Evolutionary conservation across 768 basidiomycete genomes (phyloP).

Genomic region (Suillus americanus): DNA sequence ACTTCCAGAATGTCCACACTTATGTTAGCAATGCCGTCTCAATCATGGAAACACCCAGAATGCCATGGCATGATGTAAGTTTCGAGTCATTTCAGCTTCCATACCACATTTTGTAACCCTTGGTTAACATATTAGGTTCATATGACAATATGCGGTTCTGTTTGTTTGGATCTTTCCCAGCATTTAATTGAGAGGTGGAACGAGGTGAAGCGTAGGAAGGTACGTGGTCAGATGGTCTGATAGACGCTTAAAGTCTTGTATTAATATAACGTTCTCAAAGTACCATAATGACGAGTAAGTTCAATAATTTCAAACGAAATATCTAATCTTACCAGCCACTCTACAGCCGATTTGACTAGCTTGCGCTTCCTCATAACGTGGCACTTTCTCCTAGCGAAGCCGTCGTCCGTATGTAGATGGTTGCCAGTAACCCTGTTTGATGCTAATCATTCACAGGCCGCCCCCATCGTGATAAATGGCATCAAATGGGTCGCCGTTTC

Average conservation of each 20-base stretch:
- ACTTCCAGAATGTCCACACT: constrained; percentile 81
- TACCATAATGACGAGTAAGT: constrained; percentile 47
- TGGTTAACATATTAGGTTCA: constrained; percentile 52
- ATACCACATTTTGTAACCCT: constrained; percentile 3
- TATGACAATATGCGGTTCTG: constrained; percentile 79
- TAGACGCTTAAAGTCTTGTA: background rate
- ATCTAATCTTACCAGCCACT: constrained; percentile 12
- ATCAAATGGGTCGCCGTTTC: constrained; percentile 55
- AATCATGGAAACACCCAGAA: constrained; percentile 65
- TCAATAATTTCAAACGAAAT: background rate
- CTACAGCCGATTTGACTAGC: constrained; percentile 56
- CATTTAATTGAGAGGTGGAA: constrained; percentile 95
- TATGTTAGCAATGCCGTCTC: constrained; percentile 72
- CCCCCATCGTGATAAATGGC: constrained; percentile 67
- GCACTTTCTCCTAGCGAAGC: constrained; percentile 62
- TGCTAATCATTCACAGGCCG: constrained; percentile 41
- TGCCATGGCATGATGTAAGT: constrained; percentile 96
- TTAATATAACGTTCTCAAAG: constrained; percentile 11
- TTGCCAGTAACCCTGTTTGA: background rate
- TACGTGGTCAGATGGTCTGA: constrained; percentile 22
- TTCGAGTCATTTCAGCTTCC: background rate
- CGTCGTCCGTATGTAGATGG: constrained; percentile 47
- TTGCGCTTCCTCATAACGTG: constrained; percentile 78
- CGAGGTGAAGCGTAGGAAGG: constrained; percentile 83
- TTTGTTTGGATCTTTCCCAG: constrained; percentile 88